Base-by-base conservation (phyloP, 352 stramenopile species). In the Thalassiosira ordinaria region DNA sequence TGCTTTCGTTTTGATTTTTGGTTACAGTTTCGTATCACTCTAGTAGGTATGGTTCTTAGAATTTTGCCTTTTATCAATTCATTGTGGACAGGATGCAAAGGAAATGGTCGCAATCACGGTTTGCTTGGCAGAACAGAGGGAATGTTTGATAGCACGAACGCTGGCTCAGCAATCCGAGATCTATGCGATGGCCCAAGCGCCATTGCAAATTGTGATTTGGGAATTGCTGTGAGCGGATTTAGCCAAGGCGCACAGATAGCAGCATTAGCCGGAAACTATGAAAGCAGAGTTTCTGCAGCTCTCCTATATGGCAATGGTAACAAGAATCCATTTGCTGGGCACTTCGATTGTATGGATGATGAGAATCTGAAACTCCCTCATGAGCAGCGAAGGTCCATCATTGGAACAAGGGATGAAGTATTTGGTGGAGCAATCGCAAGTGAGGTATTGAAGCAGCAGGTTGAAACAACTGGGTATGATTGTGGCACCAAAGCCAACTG, bases 191-290 rank as follows among this genome's bases (percentile, higher is more conserved):
- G 4, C n/a, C 26, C 3, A 4, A 31, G 6, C 14, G 13, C 24
- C 53, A 39, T 62, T 14, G 53, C 53, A 24, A 62, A 62, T 44
- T 62, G 53, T 27, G 53, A 62, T 16, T 24, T 62, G 29, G 53
- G 53, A 2, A 62, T 62, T 8, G 53, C 53, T 29, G 22, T 27
- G 13, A 22, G 44, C 16, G 53, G 53, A 18, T 62, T 22, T 22
- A 46, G 26, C 22, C 53, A 62, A 41, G 53, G 53, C 14, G 53
- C 53, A 11, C 53, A 62, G 13, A 62, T 62, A 9, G 53, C 26
- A 2, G 29, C 24, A 24, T 29, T 39, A 7, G 53, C 53, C 2
- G 53, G 24, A 18, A 62, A 62, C 35, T 27, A 62, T 29, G 53
- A 62, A n/a, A 22, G 13, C 5, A 22, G 53, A 3, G 53, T 62